Conservation (phyloP, 805 yeast genomes). For the Deakozyma indianensis region DNA sequence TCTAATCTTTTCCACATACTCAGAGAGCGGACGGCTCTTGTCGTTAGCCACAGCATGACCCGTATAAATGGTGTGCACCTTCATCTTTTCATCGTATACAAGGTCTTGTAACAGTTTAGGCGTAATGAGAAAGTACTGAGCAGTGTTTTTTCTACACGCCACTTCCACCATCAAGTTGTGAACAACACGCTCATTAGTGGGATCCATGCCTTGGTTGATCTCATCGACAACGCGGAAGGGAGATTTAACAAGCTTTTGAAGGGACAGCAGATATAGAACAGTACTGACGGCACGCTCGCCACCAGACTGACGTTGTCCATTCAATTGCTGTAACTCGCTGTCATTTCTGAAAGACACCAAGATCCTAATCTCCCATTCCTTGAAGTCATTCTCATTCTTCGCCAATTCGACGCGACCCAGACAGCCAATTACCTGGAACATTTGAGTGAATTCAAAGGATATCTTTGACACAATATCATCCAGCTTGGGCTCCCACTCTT, state of each 20-base stretch:
- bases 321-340: slow-evolving; percentile 54
- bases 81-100: slow-evolving; percentile 66
- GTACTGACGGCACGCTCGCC: slow-evolving; percentile 97
- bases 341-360: slow-evolving; percentile 74
- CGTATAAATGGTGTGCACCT: slow-evolving; percentile 72
- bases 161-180: slow-evolving; percentile 75
- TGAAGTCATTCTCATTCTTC: slow-evolving; percentile 32
- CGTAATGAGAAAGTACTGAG: slow-evolving; percentile 86
- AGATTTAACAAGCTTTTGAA: slow-evolving; percentile 76
- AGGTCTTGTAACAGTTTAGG: slow-evolving; percentile 77
- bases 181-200: slow-evolving; percentile 74
- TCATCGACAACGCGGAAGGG: slow-evolving; percentile 96
- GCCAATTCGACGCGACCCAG: slow-evolving; percentile 65
- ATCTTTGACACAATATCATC: slow-evolving; percentile 37
- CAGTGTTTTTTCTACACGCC: slow-evolving; percentile 48
- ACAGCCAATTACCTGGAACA: slow-evolving; percentile 66
- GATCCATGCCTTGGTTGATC: slow-evolving; percentile 98
- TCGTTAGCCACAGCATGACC: slow-evolving; percentile 11
- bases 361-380: slow-evolving; percentile 75
- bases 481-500: slow-evolving; percentile 50
- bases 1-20: neutral
- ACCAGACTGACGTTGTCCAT: slow-evolving; percentile 88
- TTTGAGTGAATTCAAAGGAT: slow-evolving; percentile 47
- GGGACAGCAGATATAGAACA: slow-evolving; percentile 73
- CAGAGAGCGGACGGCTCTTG: neutral